Conservation (phyloP, 192 early-diverging fungal genomes). For the Anaeromyces robustus region DNA sequence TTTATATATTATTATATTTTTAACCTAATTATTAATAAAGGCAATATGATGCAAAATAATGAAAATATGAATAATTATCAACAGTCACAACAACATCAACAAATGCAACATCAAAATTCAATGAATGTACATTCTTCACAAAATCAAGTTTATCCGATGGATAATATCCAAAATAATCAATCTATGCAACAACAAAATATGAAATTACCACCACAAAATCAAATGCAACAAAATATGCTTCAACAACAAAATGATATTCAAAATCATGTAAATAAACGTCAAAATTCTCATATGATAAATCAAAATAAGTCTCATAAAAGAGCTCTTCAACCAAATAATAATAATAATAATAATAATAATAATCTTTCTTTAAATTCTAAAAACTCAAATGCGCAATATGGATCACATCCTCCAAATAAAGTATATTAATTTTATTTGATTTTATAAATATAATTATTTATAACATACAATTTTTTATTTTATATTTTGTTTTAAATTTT, state of each 20-base stretch:
- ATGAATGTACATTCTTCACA: neutral
- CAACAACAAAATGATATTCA: neutral
- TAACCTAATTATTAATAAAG: too few relatives aligned
- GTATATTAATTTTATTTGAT: neutral
- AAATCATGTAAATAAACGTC: neutral
- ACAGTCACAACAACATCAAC: neutral
- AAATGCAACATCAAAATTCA: neutral
- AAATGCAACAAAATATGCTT: neutral
- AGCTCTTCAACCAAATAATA: constrained; percentile 5
- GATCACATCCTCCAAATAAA: neutral
- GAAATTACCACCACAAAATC: neutral
- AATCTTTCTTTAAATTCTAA: neutral
- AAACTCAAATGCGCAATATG: neutral
- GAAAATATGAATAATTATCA: neutral
- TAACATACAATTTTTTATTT: too few relatives aligned
- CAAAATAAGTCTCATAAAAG: neutral
- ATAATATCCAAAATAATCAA: neutral
- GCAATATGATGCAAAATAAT: neutral
- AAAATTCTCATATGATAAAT: neutral
- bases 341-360: neutral
- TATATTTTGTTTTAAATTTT: too few relatives aligned
- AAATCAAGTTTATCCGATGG: neutral
- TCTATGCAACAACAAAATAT: neutral
- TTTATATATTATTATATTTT: too few relatives aligned
- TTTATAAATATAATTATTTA: too few relatives aligned